Percentiles rank a stretch among this genome's conserved stretches.
Evolutionary conservation across 495 filamentous ascomycete genomes (phyloP).

Genomic region (Xylaria acuta): DNA sequence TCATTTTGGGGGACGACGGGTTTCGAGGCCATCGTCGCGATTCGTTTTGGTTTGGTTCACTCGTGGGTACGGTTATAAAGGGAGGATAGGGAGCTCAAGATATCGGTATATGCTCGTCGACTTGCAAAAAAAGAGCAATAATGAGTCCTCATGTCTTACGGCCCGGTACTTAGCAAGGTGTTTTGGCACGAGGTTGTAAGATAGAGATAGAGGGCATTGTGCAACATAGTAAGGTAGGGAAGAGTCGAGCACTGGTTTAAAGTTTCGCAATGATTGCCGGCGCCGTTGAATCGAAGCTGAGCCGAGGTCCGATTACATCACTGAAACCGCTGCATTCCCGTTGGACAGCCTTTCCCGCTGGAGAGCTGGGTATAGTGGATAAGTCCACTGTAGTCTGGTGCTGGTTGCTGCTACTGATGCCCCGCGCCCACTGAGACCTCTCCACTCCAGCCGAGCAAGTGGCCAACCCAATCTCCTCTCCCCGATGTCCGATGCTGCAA

Average conservation of each 20-base stretch:
- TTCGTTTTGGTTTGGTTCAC: not conserved
- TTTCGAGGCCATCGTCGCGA: slow-evolving; percentile 48
- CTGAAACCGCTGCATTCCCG: slow-evolving; percentile 20
- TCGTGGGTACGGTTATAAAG: not conserved
- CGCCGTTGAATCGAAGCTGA: slow-evolving; percentile 21
- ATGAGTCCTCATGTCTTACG: slow-evolving; percentile 16
- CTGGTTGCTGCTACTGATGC: not conserved
- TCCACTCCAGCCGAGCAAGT: slow-evolving; percentile 5
- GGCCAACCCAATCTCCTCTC: not conserved
- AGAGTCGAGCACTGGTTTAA: not conserved
- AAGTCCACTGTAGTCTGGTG: not conserved
- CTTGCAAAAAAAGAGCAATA: not conserved
- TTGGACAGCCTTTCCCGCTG: not conserved
- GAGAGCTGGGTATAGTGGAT: not conserved
- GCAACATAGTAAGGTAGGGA: not conserved
- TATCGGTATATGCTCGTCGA: not conserved
- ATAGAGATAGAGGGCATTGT: not conserved
- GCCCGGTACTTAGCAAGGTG: not conserved
- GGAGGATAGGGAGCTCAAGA: not conserved
- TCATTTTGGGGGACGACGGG: slow-evolving; percentile 73
- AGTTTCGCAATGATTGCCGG: slow-evolving; percentile 15
- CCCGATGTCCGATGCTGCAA: not conserved
- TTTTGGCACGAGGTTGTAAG: not conserved
- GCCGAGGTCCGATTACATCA: slow-evolving; percentile 47
- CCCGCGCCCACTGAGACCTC: slow-evolving; percentile 1